These are phyloP conservation scores for Diaporthe velutina DNA, from an alignment of 2,329 filamentous ascomycete genomes.

Conservation along the genomic window DNA sequence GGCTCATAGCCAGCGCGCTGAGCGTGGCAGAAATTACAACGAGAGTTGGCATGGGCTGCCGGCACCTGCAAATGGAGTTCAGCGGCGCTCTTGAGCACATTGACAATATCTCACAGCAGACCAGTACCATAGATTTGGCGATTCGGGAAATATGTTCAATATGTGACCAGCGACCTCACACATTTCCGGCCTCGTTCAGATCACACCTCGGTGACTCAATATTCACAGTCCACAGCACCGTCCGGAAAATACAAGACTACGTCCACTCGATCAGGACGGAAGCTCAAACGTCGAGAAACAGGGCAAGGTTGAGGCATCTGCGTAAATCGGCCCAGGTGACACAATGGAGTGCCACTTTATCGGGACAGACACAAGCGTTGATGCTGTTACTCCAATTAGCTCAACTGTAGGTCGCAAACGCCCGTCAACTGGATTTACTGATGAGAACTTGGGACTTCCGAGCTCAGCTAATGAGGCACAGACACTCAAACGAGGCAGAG, in stretches of 20 bases:
- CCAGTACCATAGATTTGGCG: not conserved
- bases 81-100: not conserved
- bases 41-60: not conserved
- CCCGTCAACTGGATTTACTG: no score
- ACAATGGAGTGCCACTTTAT: no score
- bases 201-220: not conserved
- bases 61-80: not conserved
- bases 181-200: not conserved
- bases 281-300: not conserved
- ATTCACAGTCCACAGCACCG: not conserved
- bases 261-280: not conserved
- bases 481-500: no score
- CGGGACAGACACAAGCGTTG: no score
- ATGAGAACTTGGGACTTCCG: no score
- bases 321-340: no score
- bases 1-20: not conserved
- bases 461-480: no score
- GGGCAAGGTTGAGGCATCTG: not conserved
- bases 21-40: not conserved
- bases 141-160: not conserved
- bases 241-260: not conserved
- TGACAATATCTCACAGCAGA: not conserved
- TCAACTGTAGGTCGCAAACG: no score
- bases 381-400: no score
- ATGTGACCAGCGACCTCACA: not conserved